Evolutionary conservation across 768 basidiomycete species (phyloP), one percentile per base, ranked within the genome.

Genomic region (Russula vinacea): DNA sequence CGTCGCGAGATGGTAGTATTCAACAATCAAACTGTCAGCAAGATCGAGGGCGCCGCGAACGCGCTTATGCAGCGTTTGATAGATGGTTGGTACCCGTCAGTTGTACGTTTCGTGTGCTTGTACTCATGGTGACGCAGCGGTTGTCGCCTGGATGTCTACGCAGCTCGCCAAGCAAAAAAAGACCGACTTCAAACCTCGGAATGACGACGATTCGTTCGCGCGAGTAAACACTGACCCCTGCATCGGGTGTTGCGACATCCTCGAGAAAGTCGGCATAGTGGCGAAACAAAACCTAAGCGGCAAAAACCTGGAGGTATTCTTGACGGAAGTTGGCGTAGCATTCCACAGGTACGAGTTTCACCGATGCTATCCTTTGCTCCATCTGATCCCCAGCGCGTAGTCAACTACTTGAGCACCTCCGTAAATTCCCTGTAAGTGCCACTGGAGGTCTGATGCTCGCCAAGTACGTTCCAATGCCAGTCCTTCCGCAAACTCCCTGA

Each of bases 381-480:
- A 22, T 7, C 47, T 59, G 65, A 29, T 67, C 22, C 24, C 45
- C 19, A 54, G 22, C 49, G 9, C 54, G 9, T 65, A 97, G 96
- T 63, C 80, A 95, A 14, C 82, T 99, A 7, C 81, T 99, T 55
- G 97, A 98, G 45, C 97, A 99, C 73, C 80, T 97, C 61, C 89
- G 90, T 71, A 98, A 93, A 76, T 98, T 98, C 77, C 92, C 94
- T 2, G 94, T 99, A 58, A 97, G 89, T 69, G 94, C 95, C 0
- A 94, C 94, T 1, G 97, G 97, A 47, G 97, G 96, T 17, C 78
- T 99, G 57, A 96, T 98, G 92, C 87, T 99, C 45, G 96, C 97
- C 26, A 99, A 98, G 94, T 95, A 68, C 65, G 86, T 67, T 5
- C 44, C 24, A 56, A 42, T 33, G 16, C n/a, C 19, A 10, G 13